phyloP scores from a whole-genome alignment of 2,329 filamentous ascomycete species.

The Exophiala dermatitidis region DNA sequence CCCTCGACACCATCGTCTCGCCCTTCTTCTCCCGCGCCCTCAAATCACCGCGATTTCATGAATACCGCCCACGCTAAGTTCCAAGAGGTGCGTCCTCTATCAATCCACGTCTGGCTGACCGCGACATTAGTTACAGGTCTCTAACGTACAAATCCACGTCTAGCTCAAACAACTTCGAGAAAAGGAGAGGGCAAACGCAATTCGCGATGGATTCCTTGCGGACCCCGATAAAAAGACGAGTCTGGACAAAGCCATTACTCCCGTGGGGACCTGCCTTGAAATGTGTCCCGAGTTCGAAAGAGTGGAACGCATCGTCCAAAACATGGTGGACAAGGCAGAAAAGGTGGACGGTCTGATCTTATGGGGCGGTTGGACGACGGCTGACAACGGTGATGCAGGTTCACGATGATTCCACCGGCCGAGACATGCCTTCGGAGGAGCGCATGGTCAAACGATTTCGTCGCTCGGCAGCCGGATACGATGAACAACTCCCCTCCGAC shows the following conservation, averaged over 20 bases:
- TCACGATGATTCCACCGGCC: constrained; percentile 18
- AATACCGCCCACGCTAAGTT: constrained; percentile 17
- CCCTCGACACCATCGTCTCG: constrained; percentile 15
- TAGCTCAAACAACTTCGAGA: constrained; percentile 47
- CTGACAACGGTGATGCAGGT: constrained; percentile 12
- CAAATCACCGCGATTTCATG: constrained; percentile 19
- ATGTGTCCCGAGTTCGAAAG: constrained; percentile 61
- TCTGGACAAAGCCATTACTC: constrained; percentile 54
- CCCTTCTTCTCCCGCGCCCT: constrained; percentile 13
- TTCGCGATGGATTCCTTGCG: constrained; percentile 47
- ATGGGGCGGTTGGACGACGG: neutral
- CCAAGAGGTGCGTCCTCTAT: constrained; percentile 22
- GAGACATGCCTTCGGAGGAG: constrained; percentile 40
- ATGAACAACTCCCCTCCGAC: constrained; percentile 57
- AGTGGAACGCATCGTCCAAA: constrained; percentile 54
- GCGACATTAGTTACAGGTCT: constrained; percentile 17
- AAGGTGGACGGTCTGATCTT: constrained; percentile 39
- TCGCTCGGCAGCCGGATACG: constrained; percentile 55
- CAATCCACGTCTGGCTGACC: constrained; percentile 20
- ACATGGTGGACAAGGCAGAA: constrained; percentile 55
- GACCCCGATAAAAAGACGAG: constrained; percentile 55
- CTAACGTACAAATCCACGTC: constrained; percentile 27
- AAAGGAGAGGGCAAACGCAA: constrained; percentile 45
- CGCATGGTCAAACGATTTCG: constrained; percentile 60
- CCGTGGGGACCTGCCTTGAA: constrained; percentile 54